These are phyloP conservation scores for Fonsecaea nubica DNA, from an alignment of 2,329 filamentous ascomycete species.

Conservation along the genomic window DNA sequence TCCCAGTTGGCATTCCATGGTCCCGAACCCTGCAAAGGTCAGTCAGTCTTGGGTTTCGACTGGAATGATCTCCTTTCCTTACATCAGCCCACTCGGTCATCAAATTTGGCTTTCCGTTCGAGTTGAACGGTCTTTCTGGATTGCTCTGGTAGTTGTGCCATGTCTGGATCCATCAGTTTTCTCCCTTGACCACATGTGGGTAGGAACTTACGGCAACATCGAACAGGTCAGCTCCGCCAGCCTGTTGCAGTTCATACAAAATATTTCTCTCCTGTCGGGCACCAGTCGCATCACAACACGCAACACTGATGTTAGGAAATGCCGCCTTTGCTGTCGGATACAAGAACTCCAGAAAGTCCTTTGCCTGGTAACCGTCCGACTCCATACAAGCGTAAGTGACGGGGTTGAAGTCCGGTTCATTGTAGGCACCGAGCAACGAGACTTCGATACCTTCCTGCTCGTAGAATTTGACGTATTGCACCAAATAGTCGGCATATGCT, in stretches of 20 bases:
- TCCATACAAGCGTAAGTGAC: slow-evolving; percentile 56
- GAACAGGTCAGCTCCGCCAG: slow-evolving; percentile 49
- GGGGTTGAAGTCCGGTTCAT: slow-evolving; percentile 51
- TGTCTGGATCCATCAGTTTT: slow-evolving; percentile 52
- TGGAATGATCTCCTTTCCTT: slow-evolving; percentile 33
- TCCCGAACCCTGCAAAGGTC: slow-evolving; percentile 56
- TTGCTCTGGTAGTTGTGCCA: slow-evolving; percentile 31
- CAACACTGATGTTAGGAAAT: slow-evolving; percentile 50
- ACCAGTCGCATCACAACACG: slow-evolving; percentile 55
- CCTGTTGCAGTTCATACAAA: slow-evolving; percentile 48
- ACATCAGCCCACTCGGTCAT: slow-evolving; percentile 30
- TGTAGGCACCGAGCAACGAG: slow-evolving; percentile 54
- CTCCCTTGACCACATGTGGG: slow-evolving; percentile 49
- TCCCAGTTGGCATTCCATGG: slow-evolving; percentile 53
- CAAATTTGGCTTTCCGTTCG: slow-evolving; percentile 22
- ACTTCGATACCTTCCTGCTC: slow-evolving; percentile 49
- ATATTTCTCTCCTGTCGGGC: slow-evolving; percentile 50
- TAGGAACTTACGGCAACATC: slow-evolving; percentile 52
- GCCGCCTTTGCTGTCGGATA: slow-evolving; percentile 47
- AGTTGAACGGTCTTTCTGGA: slow-evolving; percentile 26
- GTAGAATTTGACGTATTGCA: slow-evolving; percentile 56
- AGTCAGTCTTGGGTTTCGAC: slow-evolving; percentile 46
- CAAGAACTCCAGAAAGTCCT: slow-evolving; percentile 60
- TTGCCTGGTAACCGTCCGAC: slow-evolving; percentile 55
- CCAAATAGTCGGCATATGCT: slow-evolving; percentile 58